Percentiles rank a stretch among this genome's conserved stretches.
Conservation (phyloP, 805 yeast genomes). For the Candida sithepensis region DNA sequence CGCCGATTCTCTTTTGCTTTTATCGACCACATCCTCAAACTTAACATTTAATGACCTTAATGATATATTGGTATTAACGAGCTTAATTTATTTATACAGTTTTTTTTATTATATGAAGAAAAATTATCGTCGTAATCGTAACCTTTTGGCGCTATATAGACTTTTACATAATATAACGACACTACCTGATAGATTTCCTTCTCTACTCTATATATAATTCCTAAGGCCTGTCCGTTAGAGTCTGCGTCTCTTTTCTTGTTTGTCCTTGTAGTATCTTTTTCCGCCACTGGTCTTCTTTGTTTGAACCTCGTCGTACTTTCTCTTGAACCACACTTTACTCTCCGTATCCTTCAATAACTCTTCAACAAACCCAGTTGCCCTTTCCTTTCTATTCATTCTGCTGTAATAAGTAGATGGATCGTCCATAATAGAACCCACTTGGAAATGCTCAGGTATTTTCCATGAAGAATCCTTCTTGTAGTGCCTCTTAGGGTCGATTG, state of each 20-base stretch:
- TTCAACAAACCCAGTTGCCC: constrained; percentile 76
- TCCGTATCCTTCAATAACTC: constrained; percentile 75
- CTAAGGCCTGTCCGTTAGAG: too few relatives aligned
- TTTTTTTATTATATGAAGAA: too few relatives aligned
- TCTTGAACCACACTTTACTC: constrained; percentile 73
- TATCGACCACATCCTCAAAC: background rate
- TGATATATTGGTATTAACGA: too few relatives aligned
- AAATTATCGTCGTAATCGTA: too few relatives aligned
- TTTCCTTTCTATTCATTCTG: constrained; percentile 63
- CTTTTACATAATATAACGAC: too few relatives aligned
- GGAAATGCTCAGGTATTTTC: constrained; percentile 56
- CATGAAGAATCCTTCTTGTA: constrained; percentile 83
- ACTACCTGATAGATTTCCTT: too few relatives aligned
- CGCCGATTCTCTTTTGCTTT: background rate
- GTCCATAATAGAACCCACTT: constrained; percentile 83
- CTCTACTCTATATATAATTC: background rate
- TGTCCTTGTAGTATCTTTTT: constrained; percentile 60
- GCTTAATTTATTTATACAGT: too few relatives aligned
- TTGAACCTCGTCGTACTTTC: constrained; percentile 81
- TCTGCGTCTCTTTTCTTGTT: constrained; percentile 57
- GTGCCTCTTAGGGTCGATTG: constrained; percentile 92
- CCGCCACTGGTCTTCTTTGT: constrained; percentile 58
- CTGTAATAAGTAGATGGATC: constrained; percentile 77
- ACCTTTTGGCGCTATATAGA: too few relatives aligned
- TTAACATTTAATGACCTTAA: too few relatives aligned